phyloP scores from a whole-genome alignment of 2,329 filamentous ascomycete species.

The Fusarium stilboides region DNA sequence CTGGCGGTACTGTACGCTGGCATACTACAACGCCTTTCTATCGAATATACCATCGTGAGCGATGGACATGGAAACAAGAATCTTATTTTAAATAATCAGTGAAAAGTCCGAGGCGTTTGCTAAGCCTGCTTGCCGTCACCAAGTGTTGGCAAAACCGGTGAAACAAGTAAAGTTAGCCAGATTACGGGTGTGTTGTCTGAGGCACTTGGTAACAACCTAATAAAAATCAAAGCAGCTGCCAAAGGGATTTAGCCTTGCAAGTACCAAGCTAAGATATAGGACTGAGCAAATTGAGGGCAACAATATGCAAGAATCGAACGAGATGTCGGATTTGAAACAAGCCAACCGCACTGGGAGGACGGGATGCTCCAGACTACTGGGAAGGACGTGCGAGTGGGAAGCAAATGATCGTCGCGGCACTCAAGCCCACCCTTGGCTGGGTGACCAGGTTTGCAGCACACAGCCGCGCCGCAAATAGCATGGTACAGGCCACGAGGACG shows the following conservation, averaged over 20 bases:
- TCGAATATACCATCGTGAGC: not conserved
- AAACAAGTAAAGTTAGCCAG: conserved; percentile 9
- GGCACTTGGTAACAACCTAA: not conserved
- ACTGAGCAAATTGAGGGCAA: conserved; percentile 33
- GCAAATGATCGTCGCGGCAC: conserved; percentile 52
- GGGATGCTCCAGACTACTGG: conserved; percentile 51
- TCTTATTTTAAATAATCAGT: not conserved
- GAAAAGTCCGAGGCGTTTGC: conserved; percentile 4
- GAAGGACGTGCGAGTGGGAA: conserved; percentile 37
- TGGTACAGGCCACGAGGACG: conserved; percentile 20
- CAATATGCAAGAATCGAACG: conserved; percentile 51
- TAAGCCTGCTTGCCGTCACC: not conserved
- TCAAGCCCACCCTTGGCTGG: conserved; percentile 42
- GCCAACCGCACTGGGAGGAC: conserved; percentile 39
- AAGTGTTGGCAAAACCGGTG: not conserved
- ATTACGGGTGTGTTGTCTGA: conserved; percentile 2
- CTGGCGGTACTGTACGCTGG: conserved; percentile 7
- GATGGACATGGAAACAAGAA: conserved; percentile 7
- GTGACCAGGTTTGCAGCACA: conserved; percentile 36
- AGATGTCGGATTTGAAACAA: conserved; percentile 48
- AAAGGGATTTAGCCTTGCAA: conserved; percentile 3
- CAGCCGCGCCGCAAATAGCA: conserved; percentile 52
- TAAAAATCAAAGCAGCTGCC: not conserved
- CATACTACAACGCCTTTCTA: conserved; percentile 4
- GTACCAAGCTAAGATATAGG: not conserved